These are phyloP conservation scores for Yamadazyma laniorum DNA, from an alignment of 805 yeast species.

Conservation along the genomic window DNA sequence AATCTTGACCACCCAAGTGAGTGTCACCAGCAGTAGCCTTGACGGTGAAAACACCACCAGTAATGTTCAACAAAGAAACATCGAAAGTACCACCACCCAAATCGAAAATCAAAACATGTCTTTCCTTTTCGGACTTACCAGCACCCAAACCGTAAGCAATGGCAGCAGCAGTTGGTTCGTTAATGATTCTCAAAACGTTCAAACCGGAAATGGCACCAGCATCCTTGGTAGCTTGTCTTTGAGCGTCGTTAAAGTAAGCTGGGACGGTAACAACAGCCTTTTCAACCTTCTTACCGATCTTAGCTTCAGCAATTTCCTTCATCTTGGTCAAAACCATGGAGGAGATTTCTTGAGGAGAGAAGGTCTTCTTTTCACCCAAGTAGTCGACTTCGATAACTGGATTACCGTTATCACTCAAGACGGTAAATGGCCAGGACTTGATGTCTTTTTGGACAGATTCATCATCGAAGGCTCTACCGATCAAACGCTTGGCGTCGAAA, in stretches of 20 bases:
- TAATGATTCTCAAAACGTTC: slow-evolving; percentile 48
- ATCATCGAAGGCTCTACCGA: slow-evolving; percentile 61
- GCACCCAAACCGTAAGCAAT: slow-evolving; percentile 93
- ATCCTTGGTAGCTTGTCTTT: slow-evolving; percentile 52
- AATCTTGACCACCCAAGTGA: slow-evolving; percentile 53
- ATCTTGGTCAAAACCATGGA: slow-evolving; percentile 50
- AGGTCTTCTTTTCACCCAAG: slow-evolving; percentile 46
- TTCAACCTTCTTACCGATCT: slow-evolving; percentile 74
- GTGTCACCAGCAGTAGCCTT: slow-evolving; percentile 76
- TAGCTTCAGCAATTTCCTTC: slow-evolving; percentile 81
- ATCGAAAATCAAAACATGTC: slow-evolving; percentile 85
- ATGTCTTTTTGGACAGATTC: slow-evolving; percentile 59
- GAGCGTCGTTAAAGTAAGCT: slow-evolving; percentile 51
- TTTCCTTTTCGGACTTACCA: slow-evolving; percentile 54
- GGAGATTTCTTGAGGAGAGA: slow-evolving; percentile 50
- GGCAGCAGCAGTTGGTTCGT: slow-evolving; percentile 86
- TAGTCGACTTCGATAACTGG: slow-evolving; percentile 47
- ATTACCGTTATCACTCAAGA: slow-evolving; percentile 44
- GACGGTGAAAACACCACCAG: slow-evolving; percentile 95
- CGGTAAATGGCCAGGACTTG: slow-evolving; percentile 49
- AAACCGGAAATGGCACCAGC: slow-evolving; percentile 53
- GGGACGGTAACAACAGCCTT: slow-evolving; percentile 50
- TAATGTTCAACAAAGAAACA: slow-evolving; percentile 87
- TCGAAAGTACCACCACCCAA: slow-evolving; percentile 98
- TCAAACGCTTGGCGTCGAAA: slow-evolving; percentile 51